These are phyloP conservation scores for Epichloe hybrida DNA, from an alignment of 2,329 filamentous ascomycete genomes.

Conservation along the genomic window DNA sequence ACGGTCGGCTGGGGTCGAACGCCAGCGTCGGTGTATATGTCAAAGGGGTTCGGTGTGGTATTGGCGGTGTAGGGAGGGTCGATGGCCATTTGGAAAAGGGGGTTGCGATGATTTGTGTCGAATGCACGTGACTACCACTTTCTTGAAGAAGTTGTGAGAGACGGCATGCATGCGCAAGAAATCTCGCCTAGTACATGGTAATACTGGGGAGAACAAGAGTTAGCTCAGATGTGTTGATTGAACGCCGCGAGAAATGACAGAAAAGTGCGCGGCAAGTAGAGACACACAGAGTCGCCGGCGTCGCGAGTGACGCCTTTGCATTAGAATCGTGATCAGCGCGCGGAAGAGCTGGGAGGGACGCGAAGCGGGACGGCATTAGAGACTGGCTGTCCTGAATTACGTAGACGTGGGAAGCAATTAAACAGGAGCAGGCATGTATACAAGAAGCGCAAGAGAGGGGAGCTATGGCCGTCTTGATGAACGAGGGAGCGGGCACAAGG, in stretches of 20 bases:
- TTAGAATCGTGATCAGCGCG: neutral
- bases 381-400: neutral
- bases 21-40: conserved; percentile 39
- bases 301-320: neutral
- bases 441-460: neutral
- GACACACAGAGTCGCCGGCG: neutral
- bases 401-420: neutral
- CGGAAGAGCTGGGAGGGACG: neutral
- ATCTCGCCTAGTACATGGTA: neutral
- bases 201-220: neutral
- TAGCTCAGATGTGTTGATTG: neutral
- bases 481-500: neutral
- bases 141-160: neutral
- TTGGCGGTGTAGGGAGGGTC: conserved; percentile 33
- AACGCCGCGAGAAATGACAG: neutral
- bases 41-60: conserved; percentile 34
- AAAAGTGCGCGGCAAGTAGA: no score
- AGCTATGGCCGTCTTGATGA: neutral
- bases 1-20: conserved; percentile 13
- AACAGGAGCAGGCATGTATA: neutral
- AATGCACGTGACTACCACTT: neutral
- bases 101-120: neutral
- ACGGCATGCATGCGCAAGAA: neutral
- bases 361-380: neutral
- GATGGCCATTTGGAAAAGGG: conserved; percentile 33